These are phyloP conservation scores for Boechera divaricarpa DNA, from an alignment of 345 rosid genomes.

Conservation along the genomic window DNA sequence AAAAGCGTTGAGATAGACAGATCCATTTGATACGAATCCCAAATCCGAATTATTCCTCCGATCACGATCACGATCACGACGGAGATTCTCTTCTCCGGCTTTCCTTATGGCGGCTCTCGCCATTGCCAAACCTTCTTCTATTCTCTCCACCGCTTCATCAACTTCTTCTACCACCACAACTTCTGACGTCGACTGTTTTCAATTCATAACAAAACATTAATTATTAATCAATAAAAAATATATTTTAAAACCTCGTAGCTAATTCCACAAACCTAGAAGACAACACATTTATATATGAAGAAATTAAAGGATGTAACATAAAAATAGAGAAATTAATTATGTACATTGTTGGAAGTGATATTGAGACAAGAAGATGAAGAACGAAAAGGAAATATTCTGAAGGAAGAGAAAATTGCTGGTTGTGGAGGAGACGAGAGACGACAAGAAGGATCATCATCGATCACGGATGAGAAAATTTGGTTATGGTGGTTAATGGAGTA, in stretches of 20 bases:
- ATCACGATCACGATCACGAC: slow-evolving; percentile 31
- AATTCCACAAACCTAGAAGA: background rate
- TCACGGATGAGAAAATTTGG: slow-evolving; percentile 30
- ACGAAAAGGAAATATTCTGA: slow-evolving; percentile 26
- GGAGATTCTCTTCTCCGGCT: slow-evolving; percentile 50
- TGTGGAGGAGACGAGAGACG: slow-evolving; percentile 19
- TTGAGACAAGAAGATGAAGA: slow-evolving; percentile 34
- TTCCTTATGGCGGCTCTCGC: slow-evolving; percentile 64
- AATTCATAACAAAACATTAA: background rate
- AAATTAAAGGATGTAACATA: background rate
- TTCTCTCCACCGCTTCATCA: slow-evolving; percentile 46
- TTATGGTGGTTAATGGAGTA: slow-evolving; percentile 49
- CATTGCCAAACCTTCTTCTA: slow-evolving; percentile 64
- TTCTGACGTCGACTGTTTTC: slow-evolving; percentile 29
- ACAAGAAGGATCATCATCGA: slow-evolving; percentile 38
- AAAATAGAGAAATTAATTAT: background rate
- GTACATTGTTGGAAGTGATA: slow-evolving; percentile 38
- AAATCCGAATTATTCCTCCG: slow-evolving; percentile 38
- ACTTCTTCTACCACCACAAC: slow-evolving; percentile 38
- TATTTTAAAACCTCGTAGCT: background rate
- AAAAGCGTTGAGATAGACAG: slow-evolving; percentile 60
- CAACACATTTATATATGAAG: background rate
- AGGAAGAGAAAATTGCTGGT: slow-evolving; percentile 27
- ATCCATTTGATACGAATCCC: slow-evolving; percentile 54
- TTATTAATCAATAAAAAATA: background rate